phyloP scores from a whole-genome alignment of 768 basidiomycete genomes.

The Naganishia vishniacii region DNA sequence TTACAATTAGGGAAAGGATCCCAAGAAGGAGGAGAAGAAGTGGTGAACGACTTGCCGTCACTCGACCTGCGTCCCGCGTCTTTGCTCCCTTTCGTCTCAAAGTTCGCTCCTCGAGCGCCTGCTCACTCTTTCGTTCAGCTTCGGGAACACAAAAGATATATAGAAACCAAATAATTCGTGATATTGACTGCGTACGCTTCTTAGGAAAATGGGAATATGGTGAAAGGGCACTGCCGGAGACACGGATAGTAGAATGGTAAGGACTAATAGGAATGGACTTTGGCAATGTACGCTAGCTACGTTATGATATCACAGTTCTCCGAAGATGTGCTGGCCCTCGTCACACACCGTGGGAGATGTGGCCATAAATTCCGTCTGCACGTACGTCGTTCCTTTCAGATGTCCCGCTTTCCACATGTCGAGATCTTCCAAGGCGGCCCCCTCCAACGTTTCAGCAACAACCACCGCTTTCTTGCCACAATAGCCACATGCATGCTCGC shows the following conservation, averaged over 20 bases:
- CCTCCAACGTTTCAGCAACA: too few relatives aligned
- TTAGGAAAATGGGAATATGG: not conserved
- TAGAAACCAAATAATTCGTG: not conserved
- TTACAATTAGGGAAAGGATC: not conserved
- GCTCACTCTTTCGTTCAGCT: conserved; percentile 1
- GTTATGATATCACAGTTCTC: conserved; percentile 7
- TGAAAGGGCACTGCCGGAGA: not conserved
- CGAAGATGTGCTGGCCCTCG: too few relatives aligned
- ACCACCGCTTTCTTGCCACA: too few relatives aligned
- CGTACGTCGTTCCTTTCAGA: too few relatives aligned
- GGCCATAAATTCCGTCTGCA: too few relatives aligned
- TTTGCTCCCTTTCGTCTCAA: not conserved
- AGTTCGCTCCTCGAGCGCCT: not conserved
- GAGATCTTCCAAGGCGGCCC: too few relatives aligned
- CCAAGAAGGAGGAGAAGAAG: conserved; percentile 9
- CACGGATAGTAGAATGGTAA: not conserved
- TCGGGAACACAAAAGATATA: not conserved
- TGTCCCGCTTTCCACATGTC: too few relatives aligned
- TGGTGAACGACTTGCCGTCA: not conserved
- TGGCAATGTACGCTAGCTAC: conserved; percentile 1
- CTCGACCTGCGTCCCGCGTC: not conserved
- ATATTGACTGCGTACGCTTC: not conserved
- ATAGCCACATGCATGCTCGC: too few relatives aligned
- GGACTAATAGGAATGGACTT: not conserved
- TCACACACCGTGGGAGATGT: too few relatives aligned